Conservation (phyloP, 2,329 filamentous ascomycete species). For the Plenodomus tracheiphilus region DNA sequence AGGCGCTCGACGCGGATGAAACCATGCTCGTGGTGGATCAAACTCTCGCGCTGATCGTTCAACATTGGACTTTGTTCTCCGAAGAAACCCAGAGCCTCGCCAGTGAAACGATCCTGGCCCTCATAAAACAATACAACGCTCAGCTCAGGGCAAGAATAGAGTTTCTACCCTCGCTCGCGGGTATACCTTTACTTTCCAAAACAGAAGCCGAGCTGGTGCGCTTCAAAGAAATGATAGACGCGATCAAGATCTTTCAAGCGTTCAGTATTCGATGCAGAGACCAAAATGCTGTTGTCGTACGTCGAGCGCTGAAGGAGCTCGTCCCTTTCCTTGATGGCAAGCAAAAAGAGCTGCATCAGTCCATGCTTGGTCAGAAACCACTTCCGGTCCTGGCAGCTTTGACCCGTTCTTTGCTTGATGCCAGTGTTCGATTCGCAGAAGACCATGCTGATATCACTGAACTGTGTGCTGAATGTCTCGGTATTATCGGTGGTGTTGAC, state of each 20-base stretch:
- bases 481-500: conserved; percentile 88
- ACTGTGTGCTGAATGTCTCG: conserved; percentile 80
- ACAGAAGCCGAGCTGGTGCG: conserved; percentile 67
- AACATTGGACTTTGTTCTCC: conserved; percentile 75
- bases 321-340: conserved; percentile 71
- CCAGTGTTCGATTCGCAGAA: conserved; percentile 76
- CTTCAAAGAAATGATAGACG: conserved; percentile 67
- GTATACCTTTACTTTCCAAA: conserved; percentile 69
- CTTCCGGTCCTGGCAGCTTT: conserved; percentile 72
- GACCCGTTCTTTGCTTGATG: conserved; percentile 80
- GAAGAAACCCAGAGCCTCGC: conserved; percentile 62
- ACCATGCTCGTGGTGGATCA: conserved; percentile 80
- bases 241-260: conserved; percentile 67
- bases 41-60: conserved; percentile 83
- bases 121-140: conserved; percentile 65
- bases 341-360: conserved; percentile 77
- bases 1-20: conserved; percentile 71
- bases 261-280: conserved; percentile 76
- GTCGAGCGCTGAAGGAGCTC: conserved; percentile 79
- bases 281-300: conserved; percentile 84
- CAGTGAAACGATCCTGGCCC: conserved; percentile 63
- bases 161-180: conserved; percentile 75
- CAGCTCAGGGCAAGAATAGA: conserved; percentile 69
- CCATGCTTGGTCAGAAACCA: conserved; percentile 81
- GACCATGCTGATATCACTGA: conserved; percentile 68